Evolutionary conservation across 2,329 filamentous ascomycete species (phyloP).

Genomic region (Hyphodiscus sp.): DNA sequence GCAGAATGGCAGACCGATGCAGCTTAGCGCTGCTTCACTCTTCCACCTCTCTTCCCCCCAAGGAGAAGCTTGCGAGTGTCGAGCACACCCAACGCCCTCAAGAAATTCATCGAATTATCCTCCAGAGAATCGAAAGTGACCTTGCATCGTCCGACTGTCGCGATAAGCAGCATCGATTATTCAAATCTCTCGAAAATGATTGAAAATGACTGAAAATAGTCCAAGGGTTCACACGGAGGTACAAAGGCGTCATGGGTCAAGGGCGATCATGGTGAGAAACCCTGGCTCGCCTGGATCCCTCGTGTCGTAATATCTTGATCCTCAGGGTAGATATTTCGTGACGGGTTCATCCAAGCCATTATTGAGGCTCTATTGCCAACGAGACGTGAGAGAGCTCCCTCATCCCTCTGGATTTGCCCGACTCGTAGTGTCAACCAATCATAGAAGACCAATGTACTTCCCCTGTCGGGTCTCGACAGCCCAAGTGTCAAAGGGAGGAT

Average conservation of each 20-base stretch:
- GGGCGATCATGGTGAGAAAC: neutral
- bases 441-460: neutral
- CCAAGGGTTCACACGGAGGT: neutral
- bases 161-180: neutral
- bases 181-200: neutral
- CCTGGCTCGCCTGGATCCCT: neutral
- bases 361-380: neutral
- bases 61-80: neutral
- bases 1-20: neutral
- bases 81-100: no score
- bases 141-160: neutral
- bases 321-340: slow-evolving; percentile 5
- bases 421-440: slow-evolving; percentile 1
- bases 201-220: neutral
- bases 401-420: neutral
- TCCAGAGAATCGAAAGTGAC: neutral
- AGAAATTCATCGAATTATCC: neutral
- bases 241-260: neutral
- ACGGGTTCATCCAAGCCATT: neutral
- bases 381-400: neutral
- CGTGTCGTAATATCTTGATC: slow-evolving; percentile 10
- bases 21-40: neutral
- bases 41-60: neutral
- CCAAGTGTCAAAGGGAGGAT: neutral
- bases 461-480: neutral